A percentile compares a stretch with the other conserved stretches of the same genome.
phyloP scores from a whole-genome alignment of 176 grass and related monocot species.

The Neostapfia colusana region DNA sequence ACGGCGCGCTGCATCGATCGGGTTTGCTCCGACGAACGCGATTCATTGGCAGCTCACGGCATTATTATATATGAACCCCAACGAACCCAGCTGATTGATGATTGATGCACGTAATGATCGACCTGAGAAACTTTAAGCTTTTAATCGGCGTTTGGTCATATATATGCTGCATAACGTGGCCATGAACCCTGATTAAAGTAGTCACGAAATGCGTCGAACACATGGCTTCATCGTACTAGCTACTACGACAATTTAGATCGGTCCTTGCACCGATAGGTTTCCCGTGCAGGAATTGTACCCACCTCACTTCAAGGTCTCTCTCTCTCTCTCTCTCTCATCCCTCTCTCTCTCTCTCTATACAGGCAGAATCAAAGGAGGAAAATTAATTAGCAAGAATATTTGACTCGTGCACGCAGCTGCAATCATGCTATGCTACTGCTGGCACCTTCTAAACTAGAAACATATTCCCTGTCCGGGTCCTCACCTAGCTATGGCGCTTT shows the following conservation, averaged over 20 bases:
- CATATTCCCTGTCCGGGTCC: slow-evolving; percentile 28
- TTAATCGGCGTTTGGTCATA: background rate
- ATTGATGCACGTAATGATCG: too few species aligned
- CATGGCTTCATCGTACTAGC: background rate
- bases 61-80: background rate
- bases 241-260: background rate
- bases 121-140: background rate
- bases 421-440: slow-evolving; percentile 9
- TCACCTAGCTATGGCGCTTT: slow-evolving; percentile 7
- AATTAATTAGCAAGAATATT: slow-evolving; percentile 36
- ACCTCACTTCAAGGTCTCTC: background rate
- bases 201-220: background rate
- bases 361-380: background rate
- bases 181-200: background rate
- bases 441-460: slow-evolving; percentile 21
- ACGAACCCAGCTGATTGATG: background rate
- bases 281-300: background rate
- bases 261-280: background rate
- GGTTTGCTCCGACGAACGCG: background rate
- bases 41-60: background rate
- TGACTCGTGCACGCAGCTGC: slow-evolving; percentile 41
- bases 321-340: background rate
- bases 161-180: background rate
- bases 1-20: background rate
- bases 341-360: background rate